Evolutionary conservation across 768 basidiomycete species (phyloP), one percentile per base, ranked within the genome.

Genomic region (Hebeloma cylindrosporum): DNA sequence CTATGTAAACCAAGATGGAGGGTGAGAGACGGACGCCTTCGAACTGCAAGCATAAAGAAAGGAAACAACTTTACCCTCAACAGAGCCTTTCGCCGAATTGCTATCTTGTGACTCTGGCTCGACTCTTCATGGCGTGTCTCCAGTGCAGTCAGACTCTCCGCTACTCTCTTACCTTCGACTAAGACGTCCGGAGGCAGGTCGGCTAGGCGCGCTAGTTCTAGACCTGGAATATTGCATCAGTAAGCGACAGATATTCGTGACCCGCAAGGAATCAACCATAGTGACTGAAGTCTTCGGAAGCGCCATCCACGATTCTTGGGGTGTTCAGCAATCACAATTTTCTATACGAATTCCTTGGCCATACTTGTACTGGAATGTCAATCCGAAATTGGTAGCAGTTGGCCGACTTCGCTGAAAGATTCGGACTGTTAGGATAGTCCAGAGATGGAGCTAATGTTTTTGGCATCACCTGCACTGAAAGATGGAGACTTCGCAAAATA

Each of bases 191-290:
- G 50, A 0, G 95, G 95, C 0, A 99, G 71, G 57, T 93, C 91
- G 1, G 92, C 93, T 4, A 95, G 75, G 35, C 80, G 79, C 9
- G 94, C 93, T 20, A 97, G 77, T 54, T 96, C 88, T 8, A 99
- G 70, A 2, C 95, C 94, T 94, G 11, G 18, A 49, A 23, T 22
- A 3, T 34, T 35, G 20, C 25, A 41, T 29, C 1, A 44, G 10
- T 22, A 25, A 45, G 23, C 16, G 26, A 13, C 20, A 5, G n/a
- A n/a, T n/a, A 21, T 14, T 20, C 16, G 20, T 5, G 5, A 17
- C 10, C 20, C 4, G 32, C 25, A 18, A 31, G 13, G 13, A 40
- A 20, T 13, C 5, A 51, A 88, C 90, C 90, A 56, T 93, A 92
- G 60, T 91, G 86, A n/a, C 71, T 73, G 20, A 71, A 52, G 21